Conservation (phyloP, 2,329 filamentous ascomycete species). For the Sclerotinia minor region DNA sequence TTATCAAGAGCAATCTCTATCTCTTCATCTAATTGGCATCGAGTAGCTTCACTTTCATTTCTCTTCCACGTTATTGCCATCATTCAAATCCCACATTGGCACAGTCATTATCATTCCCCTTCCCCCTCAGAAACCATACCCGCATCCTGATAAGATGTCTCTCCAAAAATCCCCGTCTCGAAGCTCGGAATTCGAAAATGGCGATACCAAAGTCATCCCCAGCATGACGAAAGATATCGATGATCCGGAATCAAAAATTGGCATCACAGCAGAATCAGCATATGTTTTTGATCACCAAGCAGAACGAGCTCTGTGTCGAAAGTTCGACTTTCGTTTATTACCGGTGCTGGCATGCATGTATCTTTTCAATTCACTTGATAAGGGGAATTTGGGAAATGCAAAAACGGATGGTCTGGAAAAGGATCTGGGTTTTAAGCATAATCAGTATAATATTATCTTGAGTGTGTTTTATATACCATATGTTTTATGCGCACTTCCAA, state of each 20-base stretch:
- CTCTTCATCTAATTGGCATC: not conserved
- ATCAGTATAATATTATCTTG: slow-evolving; percentile 69
- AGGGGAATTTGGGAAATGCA: slow-evolving; percentile 56
- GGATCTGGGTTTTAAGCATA: slow-evolving; percentile 58
- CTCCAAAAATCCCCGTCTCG: not conserved
- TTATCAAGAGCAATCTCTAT: not conserved
- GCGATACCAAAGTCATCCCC: not conserved
- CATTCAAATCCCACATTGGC: not conserved
- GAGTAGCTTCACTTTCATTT: not conserved
- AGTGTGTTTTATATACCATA: slow-evolving; percentile 76
- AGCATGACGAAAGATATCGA: not conserved
- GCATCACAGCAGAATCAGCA: not conserved
- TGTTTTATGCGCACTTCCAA: slow-evolving; percentile 66
- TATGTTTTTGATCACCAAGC: slow-evolving; percentile 19
- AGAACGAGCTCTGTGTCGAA: slow-evolving; percentile 41
- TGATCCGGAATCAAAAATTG: slow-evolving; percentile 13
- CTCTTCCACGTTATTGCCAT: no score
- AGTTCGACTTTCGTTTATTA: slow-evolving; percentile 47
- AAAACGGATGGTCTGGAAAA: slow-evolving; percentile 48
- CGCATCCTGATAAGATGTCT: not conserved
- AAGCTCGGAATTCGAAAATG: not conserved
- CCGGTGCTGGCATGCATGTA: slow-evolving; percentile 48
- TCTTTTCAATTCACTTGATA: slow-evolving; percentile 51
- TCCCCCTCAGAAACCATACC: not conserved
- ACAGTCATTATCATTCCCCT: not conserved